A percentile compares a stretch with the other conserved stretches of the same genome.
Conservation (phyloP, 1,284 basidiomycete species). For the Grifola frondosa region DNA sequence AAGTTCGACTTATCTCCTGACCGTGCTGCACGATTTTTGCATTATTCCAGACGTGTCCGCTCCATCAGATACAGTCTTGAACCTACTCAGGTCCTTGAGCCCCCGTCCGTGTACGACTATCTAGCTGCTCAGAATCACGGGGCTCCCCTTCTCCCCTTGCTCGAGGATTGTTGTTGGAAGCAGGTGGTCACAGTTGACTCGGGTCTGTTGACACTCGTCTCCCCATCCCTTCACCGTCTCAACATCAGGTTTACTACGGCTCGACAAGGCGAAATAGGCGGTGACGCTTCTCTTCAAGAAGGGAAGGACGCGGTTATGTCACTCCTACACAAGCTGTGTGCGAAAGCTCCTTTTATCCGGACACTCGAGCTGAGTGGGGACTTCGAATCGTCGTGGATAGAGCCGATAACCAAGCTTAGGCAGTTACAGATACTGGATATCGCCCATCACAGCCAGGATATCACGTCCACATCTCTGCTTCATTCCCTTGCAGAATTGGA, state of each 20-base stretch:
- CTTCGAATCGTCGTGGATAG: constrained; percentile 11
- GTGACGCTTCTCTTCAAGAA: background rate
- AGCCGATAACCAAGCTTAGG: constrained; percentile 2
- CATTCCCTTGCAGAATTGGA: constrained; percentile 6
- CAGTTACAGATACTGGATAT: constrained; percentile 12
- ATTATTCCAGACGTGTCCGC: constrained; percentile 13
- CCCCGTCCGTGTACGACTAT: background rate
- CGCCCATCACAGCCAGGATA: constrained; percentile 4
- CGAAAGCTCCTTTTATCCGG: constrained; percentile 6
- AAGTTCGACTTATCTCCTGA: no score
- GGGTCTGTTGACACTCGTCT: constrained; percentile 6
- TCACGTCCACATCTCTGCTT: constrained; percentile 3
- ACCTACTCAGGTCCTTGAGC: background rate
- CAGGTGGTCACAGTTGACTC: background rate
- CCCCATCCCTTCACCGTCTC: constrained; percentile 10
- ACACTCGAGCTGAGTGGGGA: constrained; percentile 11
- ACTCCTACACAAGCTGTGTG: constrained; percentile 2
- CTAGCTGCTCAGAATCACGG: background rate
- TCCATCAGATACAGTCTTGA: constrained; percentile 4
- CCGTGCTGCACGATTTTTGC: constrained; percentile 1
- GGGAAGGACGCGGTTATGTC: constrained; percentile 6
- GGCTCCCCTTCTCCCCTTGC: constrained; percentile 3
- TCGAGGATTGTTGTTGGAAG: constrained; percentile 11
- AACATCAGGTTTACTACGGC: constrained; percentile 11
- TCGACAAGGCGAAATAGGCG: background rate